Evolutionary conservation across 1,284 basidiomycete species (phyloP), one percentile per base, ranked within the genome.

Genomic region (Lentinula novae-zelandiae): DNA sequence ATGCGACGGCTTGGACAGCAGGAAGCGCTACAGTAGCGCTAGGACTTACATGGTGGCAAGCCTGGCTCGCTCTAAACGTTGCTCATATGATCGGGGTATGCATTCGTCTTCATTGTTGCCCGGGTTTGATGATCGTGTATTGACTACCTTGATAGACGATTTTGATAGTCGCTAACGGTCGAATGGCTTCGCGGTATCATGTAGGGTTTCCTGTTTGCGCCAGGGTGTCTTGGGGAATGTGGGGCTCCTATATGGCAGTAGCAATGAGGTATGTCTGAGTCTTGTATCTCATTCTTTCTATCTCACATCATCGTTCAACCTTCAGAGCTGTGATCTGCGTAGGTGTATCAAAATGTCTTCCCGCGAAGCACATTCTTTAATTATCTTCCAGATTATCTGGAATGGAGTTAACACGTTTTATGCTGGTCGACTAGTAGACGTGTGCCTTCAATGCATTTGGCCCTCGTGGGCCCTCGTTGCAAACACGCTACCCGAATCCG

Each of bases 401-500:
- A 68, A 68, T 44, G 69, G 67, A 10, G 64, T 66, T 8, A 68
- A 69, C 52, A 65, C 65, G 3, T 69, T 66, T 58, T 69, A 69
- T 62, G 66, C 57, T 53, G 69, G 65, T 60, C 65, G 63, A 57
- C 58, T 67, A 55, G 59, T 64, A 46, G 57, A 66, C 55, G 39
- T 67, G 57, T 52, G 60, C 58, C 5, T 67, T 56, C 58, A 65
- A 62, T 62, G 62, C 27, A 64, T 70, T 53, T 64, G 68, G 67
- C 60, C 69, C 48, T 57, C 63, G 31, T 69, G 68, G 67, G 63
- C 61, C 5, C 60, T 65, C 53, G 52, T 69, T 27, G 54, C 66
- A 3, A 68, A 68, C 52, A 64, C 64, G 20, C 55, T 69, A 51
- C 66, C 67, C 5, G 65, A 55, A 3, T 62, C 61, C 34, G 62